Evolutionary conservation across 768 basidiomycete species (phyloP).

Genomic region (Leccinum uliginosum): DNA sequence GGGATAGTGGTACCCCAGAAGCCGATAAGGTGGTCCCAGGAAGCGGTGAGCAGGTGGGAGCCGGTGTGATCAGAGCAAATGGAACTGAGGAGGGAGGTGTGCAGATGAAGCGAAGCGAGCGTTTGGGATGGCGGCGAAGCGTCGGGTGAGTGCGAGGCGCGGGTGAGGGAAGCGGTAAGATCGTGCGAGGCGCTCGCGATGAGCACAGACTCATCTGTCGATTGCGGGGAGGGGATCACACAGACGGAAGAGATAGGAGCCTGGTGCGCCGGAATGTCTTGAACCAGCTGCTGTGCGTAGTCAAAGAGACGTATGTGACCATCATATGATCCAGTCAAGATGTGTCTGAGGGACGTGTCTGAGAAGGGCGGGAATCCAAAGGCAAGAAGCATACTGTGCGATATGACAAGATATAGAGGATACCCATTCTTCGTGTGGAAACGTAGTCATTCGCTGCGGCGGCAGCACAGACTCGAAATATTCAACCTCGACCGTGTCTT

Average conservation of each 20-base stretch:
- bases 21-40: conserved; percentile 86
- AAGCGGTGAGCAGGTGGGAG: conserved; percentile 69
- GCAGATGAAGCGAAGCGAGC: conserved; percentile 75
- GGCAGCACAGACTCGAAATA: conserved; percentile 89
- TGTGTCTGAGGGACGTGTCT: conserved; percentile 40
- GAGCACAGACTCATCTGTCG: conserved; percentile 32
- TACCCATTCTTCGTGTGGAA: conserved; percentile 94
- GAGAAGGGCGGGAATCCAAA: not conserved
- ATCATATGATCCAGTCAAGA: conserved; percentile 81
- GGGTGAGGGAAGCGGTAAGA: conserved; percentile 58
- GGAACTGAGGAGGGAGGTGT: conserved; percentile 76
- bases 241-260: conserved; percentile 68
- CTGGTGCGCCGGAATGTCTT: conserved; percentile 47
- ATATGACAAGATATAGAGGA: conserved; percentile 36
- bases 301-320: conserved; percentile 71
- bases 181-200: conserved; percentile 79
- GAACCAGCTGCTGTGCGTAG: conserved; percentile 55
- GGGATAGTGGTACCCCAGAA: conserved; percentile 72
- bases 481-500: conserved; percentile 89
- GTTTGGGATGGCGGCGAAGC: conserved; percentile 4
- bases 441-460: conserved; percentile 71
- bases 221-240: conserved; percentile 39
- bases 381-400: conserved; percentile 10
- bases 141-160: conserved; percentile 11
- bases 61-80: conserved; percentile 54